Evolutionary conservation across 2,329 filamentous ascomycete species (phyloP), one percentile per base, ranked within the genome.

Genomic region (Hypocreales sp.): DNA sequence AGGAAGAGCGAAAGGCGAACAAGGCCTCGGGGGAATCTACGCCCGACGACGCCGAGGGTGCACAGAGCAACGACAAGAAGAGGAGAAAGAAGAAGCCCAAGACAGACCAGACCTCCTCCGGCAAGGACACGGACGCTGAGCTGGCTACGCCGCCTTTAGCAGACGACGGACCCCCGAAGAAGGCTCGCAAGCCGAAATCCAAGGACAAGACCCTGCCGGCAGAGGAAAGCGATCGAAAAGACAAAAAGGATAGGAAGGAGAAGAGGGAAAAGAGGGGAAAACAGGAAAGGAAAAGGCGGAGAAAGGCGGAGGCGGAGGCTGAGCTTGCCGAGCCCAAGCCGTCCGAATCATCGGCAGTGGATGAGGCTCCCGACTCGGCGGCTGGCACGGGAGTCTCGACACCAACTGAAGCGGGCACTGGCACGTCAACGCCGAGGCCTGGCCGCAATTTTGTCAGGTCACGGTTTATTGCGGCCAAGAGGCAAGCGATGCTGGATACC

Each of bases 391-490:
- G 48, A 18, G 42, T 43, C 7, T 51, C 55, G 15, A 53, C 48
- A 13, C 52, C 55, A 6, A 47, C 46, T 1, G 51, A 54, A 3
- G 58, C 53, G 14, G 56, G 51, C 15, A 56, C 58, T 25, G 56
- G 54, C 28, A 58, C 53, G 24, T 59, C 59, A 16, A 64, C 56
- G 17, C 60, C 61, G 31, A 56, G 48, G 33, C 54, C 52, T 7
- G 72, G 66, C 26, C 68, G 83, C 36, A 80, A 86, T 47, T 68
- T 79, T 29, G 72, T 86, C 25, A 64, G 87, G 36, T 73, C 80
- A 39, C 67, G 82, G 33, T 82, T 86, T 51, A 93, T 95, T 43
- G 78, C 78, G 31, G 81, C 90, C 41, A 95, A 95, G 61, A 75
- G 73, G 42, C 71, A 77, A 58, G 84, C 86, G 3, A 68, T 84